These are phyloP conservation scores for Epichloe elymi DNA, from an alignment of 2,329 filamentous ascomycete genomes.

Conservation along the genomic window DNA sequence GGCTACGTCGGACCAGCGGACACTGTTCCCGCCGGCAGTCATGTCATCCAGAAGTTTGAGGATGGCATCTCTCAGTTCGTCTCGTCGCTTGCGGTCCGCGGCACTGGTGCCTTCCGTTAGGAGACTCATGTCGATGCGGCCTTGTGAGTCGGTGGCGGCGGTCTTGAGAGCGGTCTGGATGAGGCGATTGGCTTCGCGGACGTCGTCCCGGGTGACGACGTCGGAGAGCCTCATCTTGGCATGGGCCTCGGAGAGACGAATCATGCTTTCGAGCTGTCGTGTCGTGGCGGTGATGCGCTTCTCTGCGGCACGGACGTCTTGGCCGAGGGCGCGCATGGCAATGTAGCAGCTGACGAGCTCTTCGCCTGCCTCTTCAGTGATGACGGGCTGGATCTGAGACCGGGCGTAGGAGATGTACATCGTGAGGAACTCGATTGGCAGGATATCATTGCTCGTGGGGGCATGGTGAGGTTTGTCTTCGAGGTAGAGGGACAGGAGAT, in stretches of 20 bases:
- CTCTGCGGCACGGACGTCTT: slow-evolving; percentile 74
- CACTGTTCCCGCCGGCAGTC: slow-evolving; percentile 51
- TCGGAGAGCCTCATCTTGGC: slow-evolving; percentile 87
- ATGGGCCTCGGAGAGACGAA: slow-evolving; percentile 88
- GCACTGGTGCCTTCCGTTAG: slow-evolving; percentile 89
- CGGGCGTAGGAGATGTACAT: slow-evolving; percentile 96
- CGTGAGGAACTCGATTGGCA: slow-evolving; percentile 91
- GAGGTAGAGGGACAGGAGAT: slow-evolving; percentile 91
- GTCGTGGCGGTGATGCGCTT: slow-evolving; percentile 97
- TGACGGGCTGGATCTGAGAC: slow-evolving; percentile 66
- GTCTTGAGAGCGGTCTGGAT: slow-evolving; percentile 94
- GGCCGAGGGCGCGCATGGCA: slow-evolving; percentile 85
- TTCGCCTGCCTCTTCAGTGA: slow-evolving; percentile 67
- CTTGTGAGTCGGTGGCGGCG: slow-evolving; percentile 84
- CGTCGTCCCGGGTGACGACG: slow-evolving; percentile 68
- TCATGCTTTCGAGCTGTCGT: slow-evolving; percentile 95
- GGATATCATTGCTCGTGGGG: slow-evolving; percentile 56
- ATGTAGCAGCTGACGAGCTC: slow-evolving; percentile 83
- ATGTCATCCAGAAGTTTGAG: slow-evolving; percentile 69
- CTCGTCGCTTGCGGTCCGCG: slow-evolving; percentile 68
- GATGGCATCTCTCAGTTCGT: slow-evolving; percentile 73
- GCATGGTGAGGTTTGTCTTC: slow-evolving; percentile 89
- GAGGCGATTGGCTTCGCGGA: slow-evolving; percentile 78
- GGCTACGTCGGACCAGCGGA: slow-evolving; percentile 67
- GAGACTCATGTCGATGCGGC: slow-evolving; percentile 92